Evolutionary conservation across 75 land plant species (phyloP), one percentile per base, ranked within the genome.

Genomic region (Isoetes taiwanensis): DNA sequence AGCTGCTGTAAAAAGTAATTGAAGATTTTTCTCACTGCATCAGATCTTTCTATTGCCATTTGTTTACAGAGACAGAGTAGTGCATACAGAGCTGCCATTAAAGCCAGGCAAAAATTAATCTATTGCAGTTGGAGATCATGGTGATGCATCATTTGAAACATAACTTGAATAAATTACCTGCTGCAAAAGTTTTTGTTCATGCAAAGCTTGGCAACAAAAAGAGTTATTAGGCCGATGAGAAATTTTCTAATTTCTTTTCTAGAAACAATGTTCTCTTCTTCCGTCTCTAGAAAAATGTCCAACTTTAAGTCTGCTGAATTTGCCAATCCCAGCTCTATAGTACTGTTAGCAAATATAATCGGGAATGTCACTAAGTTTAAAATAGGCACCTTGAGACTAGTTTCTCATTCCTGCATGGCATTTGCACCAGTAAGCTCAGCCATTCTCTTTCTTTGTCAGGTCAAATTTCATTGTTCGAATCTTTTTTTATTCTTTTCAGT

Each of bases 1-100:
- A 25, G 83, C 99, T 53, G 85, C 84, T 0, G 99, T 94, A 65
- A 94, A 94, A 17, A 94, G 80, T 28, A 94, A 76, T 56, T 89
- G 99, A 38, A 94, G 78, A 73, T 94, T 82, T 68, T 73, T 76
- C 28, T 84, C 79, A 62, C 98, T 87, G 81, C 16, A 61, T 58
- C 37, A 42, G 52, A 10, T 9, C 20, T 71, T 75, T 94, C 99
- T 69, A 94, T 76, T 20, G 83, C 88, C 99, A 94, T 94, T 29
- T 89, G 72, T 41, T 84, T 77, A 59, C 91, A 85, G 19, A 94
- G 64, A 58, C 95, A 85, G 37, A 85, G 72, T 82, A 89, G 79
- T 43, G 69, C 96, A 54, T 90, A 85, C 10, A 84, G 81, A 62
- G 79, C 98, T 93, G 64, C 30, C 17, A 30, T 17, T 10, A n/a